phyloP scores from a whole-genome alignment of 352 stramenopile genomes.

The Phytophthora podocarpi region DNA sequence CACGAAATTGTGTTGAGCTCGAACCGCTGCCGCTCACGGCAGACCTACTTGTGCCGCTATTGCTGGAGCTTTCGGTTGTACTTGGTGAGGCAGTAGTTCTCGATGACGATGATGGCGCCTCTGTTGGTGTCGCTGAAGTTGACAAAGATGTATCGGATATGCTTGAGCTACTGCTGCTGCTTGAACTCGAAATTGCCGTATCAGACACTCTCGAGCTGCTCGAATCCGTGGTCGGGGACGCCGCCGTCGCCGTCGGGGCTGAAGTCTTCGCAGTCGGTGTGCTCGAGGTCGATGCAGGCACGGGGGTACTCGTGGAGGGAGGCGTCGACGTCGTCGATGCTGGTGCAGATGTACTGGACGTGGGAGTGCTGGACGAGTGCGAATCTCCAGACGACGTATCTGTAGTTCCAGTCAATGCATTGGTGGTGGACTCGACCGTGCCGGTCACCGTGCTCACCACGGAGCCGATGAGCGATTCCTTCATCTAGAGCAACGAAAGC shows the following conservation, averaged over 20 bases:
- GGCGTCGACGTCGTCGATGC: conserved; percentile 8
- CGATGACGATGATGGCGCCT: background rate
- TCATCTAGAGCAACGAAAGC: conserved; percentile 11
- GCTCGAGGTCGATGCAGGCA: conserved; percentile 1
- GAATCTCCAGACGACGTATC: background rate
- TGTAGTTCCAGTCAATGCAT: conserved; percentile 12
- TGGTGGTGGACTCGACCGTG: conserved; percentile 14
- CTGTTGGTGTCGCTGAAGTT: background rate
- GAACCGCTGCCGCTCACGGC: background rate
- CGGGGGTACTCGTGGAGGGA: background rate
- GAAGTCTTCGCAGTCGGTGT: background rate
- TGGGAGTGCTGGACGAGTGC: background rate
- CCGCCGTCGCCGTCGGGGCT: background rate
- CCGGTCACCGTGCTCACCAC: conserved; percentile 21
- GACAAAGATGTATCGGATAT: conserved; percentile 1
- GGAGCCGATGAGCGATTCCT: conserved; percentile 25
- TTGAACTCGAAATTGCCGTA: background rate
- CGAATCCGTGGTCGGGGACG: background rate
- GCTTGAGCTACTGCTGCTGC: background rate
- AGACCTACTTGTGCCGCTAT: background rate
- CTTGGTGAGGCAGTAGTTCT: background rate
- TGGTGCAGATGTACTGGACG: conserved; percentile 1
- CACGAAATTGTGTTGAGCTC: background rate
- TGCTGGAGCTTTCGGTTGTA: background rate
- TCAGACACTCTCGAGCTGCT: background rate